Conservation (phyloP, 1,139 yeast species). For the Kluyveromyces marxianus region DNA sequence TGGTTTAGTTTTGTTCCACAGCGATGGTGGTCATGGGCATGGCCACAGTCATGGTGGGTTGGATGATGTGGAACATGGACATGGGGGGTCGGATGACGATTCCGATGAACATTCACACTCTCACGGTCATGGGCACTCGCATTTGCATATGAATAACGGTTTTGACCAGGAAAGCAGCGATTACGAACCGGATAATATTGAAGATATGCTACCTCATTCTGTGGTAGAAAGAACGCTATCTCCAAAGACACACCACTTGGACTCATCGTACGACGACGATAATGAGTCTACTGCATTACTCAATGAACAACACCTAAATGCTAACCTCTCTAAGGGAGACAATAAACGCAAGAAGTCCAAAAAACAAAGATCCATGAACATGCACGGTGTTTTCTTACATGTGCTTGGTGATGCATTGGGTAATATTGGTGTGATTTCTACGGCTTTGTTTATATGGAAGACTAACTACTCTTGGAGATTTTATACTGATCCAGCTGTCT, state of each 20-base stretch:
- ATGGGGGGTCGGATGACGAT: constrained; percentile 1
- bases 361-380: constrained; percentile 61
- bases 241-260: neutral
- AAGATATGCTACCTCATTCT: constrained; percentile 23
- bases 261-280: constrained; percentile 5
- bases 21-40: constrained; percentile 66
- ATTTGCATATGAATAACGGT: constrained; percentile 11
- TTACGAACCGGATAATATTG: constrained; percentile 19
- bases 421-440: constrained; percentile 82
- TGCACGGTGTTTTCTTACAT: constrained; percentile 95
- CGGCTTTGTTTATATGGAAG: constrained; percentile 91
- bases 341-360: constrained; percentile 14
- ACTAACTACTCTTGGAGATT: constrained; percentile 83
- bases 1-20: constrained; percentile 85
- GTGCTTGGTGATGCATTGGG: constrained; percentile 96
- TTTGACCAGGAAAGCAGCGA: constrained; percentile 10
- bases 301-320: constrained; percentile 7
- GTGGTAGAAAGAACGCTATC: constrained; percentile 19
- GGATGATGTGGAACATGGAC: constrained; percentile 9
- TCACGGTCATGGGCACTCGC: constrained; percentile 19
- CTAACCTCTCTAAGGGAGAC: constrained; percentile 32
- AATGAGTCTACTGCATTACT: constrained; percentile 34
- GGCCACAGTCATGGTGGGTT: constrained; percentile 40
- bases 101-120: constrained; percentile 18
- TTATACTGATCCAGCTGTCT: constrained; percentile 79